phyloP scores from a whole-genome alignment of 2,329 filamentous ascomycete species.

The Ophiostoma montium region DNA sequence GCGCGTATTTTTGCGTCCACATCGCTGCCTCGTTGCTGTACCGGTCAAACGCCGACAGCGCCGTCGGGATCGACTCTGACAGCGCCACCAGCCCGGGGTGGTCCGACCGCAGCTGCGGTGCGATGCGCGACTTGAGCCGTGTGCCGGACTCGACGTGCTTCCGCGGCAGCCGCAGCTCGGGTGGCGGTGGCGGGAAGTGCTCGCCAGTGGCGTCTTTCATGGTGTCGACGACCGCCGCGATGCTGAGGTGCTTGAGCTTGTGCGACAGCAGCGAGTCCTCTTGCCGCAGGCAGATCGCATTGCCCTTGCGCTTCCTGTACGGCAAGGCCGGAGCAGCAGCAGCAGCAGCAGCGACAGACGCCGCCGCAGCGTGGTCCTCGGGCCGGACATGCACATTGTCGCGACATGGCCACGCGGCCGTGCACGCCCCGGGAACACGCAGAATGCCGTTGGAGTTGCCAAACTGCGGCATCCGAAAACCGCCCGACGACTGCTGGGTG shows the following conservation, averaged over 20 bases:
- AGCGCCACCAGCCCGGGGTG: constrained; percentile 21
- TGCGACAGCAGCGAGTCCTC: constrained; percentile 30
- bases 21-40: constrained; percentile 56
- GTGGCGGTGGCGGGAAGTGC: constrained; percentile 29
- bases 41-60: constrained; percentile 66
- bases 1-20: constrained; percentile 82
- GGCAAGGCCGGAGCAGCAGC: neutral
- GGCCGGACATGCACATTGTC: constrained; percentile 44
- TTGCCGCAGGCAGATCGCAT: constrained; percentile 24
- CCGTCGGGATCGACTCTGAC: constrained; percentile 43
- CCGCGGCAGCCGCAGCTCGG: constrained; percentile 37
- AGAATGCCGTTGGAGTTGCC: constrained; percentile 30
- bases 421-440: constrained; percentile 50
- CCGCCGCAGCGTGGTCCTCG: neutral
- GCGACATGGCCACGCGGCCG: constrained; percentile 58
- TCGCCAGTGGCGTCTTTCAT: constrained; percentile 24
- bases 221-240: constrained; percentile 20
- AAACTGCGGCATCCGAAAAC: constrained; percentile 24
- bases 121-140: constrained; percentile 36
- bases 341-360: too few species aligned
- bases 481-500: constrained; percentile 15
- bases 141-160: constrained; percentile 45
- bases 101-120: constrained; percentile 28
- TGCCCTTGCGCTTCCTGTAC: constrained; percentile 36
- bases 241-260: constrained; percentile 25